Conservation (phyloP, 1,139 yeast species). For the Geotrichum histeridarum region DNA sequence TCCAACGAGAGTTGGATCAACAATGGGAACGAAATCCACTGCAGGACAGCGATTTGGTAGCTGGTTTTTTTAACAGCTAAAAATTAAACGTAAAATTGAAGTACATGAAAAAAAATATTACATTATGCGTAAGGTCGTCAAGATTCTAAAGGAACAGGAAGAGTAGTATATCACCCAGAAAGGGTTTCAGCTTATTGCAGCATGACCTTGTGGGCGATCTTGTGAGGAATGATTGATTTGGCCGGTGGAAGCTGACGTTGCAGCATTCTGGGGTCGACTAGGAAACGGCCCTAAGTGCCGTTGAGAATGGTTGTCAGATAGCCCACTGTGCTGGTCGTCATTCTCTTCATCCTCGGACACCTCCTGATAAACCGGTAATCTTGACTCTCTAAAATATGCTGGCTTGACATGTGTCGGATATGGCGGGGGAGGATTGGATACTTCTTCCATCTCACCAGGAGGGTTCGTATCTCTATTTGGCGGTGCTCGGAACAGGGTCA, state of each 20-base stretch:
- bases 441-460: constrained; percentile 14
- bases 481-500: constrained; percentile 14
- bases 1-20: constrained; percentile 34
- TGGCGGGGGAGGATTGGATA: constrained; percentile 27
- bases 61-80: constrained; percentile 16
- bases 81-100: not conserved
- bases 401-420: constrained; percentile 25
- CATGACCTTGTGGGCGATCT: no score
- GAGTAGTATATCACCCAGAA: not conserved
- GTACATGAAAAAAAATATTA: not conserved
- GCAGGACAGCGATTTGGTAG: constrained; percentile 16
- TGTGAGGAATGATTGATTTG: no score
- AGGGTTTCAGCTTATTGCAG: no score
- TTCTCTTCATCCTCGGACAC: constrained; percentile 17
- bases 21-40: constrained; percentile 13
- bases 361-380: constrained; percentile 23
- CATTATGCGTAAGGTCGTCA: not conserved
- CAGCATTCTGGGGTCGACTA: not conserved
- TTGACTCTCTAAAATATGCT: constrained; percentile 14
- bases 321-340: not conserved
- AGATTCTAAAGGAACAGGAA: not conserved
- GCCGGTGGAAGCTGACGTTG: no score
- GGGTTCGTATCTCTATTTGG: not conserved
- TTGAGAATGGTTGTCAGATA: not conserved
- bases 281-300: not conserved